Percentiles rank a stretch among this genome's conserved stretches.
Evolutionary conservation across 2,329 filamentous ascomycete species (phyloP).

Genomic region (Tolypocladium album): DNA sequence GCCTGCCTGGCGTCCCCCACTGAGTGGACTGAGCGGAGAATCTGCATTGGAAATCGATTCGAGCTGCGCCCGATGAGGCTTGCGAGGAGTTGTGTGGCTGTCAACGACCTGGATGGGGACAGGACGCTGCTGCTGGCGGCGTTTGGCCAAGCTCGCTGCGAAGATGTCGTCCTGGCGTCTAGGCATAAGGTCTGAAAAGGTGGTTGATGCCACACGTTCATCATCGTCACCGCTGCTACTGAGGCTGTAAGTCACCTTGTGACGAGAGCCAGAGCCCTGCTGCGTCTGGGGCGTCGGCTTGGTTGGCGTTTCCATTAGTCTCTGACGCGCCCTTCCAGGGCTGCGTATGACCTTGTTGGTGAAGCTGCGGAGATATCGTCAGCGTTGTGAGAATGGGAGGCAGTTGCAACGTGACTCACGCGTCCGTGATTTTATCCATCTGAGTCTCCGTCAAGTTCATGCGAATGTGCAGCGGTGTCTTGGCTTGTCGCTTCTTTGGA

Average conservation of each 20-base stretch:
- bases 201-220: conserved; percentile 8
- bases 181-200: conserved; percentile 22
- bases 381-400: background rate
- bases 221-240: conserved; percentile 2
- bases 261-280: background rate
- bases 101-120: conserved; percentile 14
- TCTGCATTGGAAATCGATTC: conserved; percentile 10
- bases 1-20: background rate
- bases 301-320: conserved; percentile 7
- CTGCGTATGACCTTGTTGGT: conserved; percentile 18
- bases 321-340: conserved; percentile 11
- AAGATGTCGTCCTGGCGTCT: conserved; percentile 8
- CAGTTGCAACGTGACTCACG: conserved; percentile 19
- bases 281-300: conserved; percentile 10
- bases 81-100: conserved; percentile 1
- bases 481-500: conserved; percentile 18
- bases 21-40: conserved; percentile 15
- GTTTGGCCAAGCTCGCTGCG: conserved; percentile 15
- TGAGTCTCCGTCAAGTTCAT: conserved; percentile 38
- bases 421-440: conserved; percentile 35
- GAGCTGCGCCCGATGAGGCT: conserved; percentile 7
- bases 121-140: conserved; percentile 16
- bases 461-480: conserved; percentile 32
- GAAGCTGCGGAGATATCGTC: conserved; percentile 17
- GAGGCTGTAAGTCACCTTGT: background rate